Evolutionary conservation across 768 basidiomycete genomes (phyloP).

Genomic region (Mrakia blollopis): DNA sequence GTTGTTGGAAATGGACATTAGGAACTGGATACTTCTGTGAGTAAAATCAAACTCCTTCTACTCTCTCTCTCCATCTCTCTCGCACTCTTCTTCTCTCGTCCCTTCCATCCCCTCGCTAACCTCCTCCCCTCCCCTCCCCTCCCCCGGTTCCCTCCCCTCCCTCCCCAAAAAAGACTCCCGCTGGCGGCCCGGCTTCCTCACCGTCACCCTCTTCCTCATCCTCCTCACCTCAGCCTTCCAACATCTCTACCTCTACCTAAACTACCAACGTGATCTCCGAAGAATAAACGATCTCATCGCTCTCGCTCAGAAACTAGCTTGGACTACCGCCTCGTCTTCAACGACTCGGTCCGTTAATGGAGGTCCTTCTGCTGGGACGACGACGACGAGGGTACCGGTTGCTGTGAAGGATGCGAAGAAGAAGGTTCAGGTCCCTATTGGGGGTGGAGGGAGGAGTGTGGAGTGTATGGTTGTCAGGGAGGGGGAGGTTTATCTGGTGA

Average conservation of each 20-base stretch:
- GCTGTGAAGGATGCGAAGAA: constrained; percentile 32
- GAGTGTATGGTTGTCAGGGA: constrained; percentile 41
- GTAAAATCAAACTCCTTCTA: too few relatives aligned
- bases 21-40: constrained; percentile 81
- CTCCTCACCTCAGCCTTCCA: constrained; percentile 76
- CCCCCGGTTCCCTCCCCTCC: neutral
- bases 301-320: constrained; percentile 20
- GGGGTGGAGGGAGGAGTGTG: constrained; percentile 36
- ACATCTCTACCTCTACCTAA: constrained; percentile 70
- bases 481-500: constrained; percentile 42
- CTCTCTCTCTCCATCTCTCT: too few relatives aligned
- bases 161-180: constrained; percentile 61
- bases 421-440: constrained; percentile 43
- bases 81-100: neutral
- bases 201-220: constrained; percentile 70
- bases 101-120: neutral
- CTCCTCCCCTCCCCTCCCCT: neutral
- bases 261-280: constrained; percentile 64
- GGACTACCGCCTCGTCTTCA: neutral
- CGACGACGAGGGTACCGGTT: neutral
- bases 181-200: constrained; percentile 86
- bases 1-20: neutral
- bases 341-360: too few relatives aligned
- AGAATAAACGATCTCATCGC: constrained; percentile 53
- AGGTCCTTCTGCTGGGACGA: too few relatives aligned